Evolutionary conservation across 345 rosid species (phyloP).

Genomic region (Acer negundo): DNA sequence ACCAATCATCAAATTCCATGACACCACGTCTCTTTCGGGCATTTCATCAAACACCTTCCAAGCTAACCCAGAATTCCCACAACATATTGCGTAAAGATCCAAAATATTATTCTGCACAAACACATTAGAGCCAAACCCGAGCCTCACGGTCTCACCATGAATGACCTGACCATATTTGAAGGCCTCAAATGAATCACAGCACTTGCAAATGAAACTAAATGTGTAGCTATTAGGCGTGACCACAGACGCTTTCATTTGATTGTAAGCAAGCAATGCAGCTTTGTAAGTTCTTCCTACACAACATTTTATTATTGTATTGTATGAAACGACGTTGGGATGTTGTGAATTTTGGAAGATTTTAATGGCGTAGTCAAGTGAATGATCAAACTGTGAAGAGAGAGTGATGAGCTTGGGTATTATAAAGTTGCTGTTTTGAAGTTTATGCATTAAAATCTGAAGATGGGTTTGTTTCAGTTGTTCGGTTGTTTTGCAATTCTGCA

Average conservation of each 20-base stretch:
- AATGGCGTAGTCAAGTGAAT: slow-evolving; percentile 12
- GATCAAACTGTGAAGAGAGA: slow-evolving; percentile 27
- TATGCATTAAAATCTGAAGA: slow-evolving; percentile 29
- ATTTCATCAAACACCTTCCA: slow-evolving; percentile 34
- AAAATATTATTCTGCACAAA: slow-evolving; percentile 33
- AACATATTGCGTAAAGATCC: slow-evolving; percentile 29
- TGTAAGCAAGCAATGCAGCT: slow-evolving; percentile 24
- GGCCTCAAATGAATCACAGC: slow-evolving; percentile 30
- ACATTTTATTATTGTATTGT: slow-evolving; percentile 37
- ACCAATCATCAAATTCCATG: slow-evolving; percentile 36
- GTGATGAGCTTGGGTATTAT: slow-evolving; percentile 33
- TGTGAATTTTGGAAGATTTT: slow-evolving; percentile 21
- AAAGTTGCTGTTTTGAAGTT: slow-evolving; percentile 21
- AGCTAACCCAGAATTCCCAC: slow-evolving; percentile 17
- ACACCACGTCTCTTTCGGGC: slow-evolving; percentile 30
- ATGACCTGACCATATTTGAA: slow-evolving; percentile 23
- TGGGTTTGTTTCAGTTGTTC: slow-evolving; percentile 31
- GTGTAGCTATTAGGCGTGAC: slow-evolving; percentile 34
- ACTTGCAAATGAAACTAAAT: slow-evolving; percentile 32
- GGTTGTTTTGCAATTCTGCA: slow-evolving; percentile 22
- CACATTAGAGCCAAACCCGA: slow-evolving; percentile 26
- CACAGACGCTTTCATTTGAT: slow-evolving; percentile 31
- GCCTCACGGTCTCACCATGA: slow-evolving; percentile 31
- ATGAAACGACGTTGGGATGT: slow-evolving; percentile 23
- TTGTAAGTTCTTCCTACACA: slow-evolving; percentile 23